Conservation (phyloP, 495 filamentous ascomycete species). For the Friedmanniomyces endolithicus region DNA sequence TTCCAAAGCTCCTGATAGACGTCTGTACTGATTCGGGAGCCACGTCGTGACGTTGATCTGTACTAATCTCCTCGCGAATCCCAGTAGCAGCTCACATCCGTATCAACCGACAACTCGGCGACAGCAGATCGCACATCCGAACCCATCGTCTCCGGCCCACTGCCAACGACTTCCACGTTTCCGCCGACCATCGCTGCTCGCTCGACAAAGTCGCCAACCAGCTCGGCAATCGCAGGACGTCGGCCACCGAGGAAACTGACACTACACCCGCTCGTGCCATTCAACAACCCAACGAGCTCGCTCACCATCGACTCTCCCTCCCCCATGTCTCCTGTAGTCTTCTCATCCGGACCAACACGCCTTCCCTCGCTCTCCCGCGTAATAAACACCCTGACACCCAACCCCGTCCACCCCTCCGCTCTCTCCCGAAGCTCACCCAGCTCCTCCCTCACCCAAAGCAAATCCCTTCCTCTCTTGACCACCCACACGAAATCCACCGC, state of each 20-base stretch:
- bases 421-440: conserved; percentile 38
- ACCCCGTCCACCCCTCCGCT: conserved; percentile 28
- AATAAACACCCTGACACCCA: conserved; percentile 44
- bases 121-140: conserved; percentile 43
- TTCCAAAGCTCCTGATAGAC: background rate
- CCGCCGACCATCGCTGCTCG: conserved; percentile 27
- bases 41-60: too few relatives aligned
- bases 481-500: conserved; percentile 50
- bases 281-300: background rate
- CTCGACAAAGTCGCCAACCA: conserved; percentile 27
- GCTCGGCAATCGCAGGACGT: conserved; percentile 25
- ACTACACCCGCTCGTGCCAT: background rate
- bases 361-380: conserved; percentile 35
- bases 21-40: too few relatives aligned
- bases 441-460: conserved; percentile 45
- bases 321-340: background rate
- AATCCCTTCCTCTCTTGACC: conserved; percentile 40
- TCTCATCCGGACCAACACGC: background rate
- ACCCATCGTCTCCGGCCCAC: conserved; percentile 50
- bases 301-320: background rate
- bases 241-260: conserved; percentile 17
- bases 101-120: conserved; percentile 39
- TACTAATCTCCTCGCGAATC: conserved; percentile 26
- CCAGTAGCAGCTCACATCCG: conserved; percentile 44
- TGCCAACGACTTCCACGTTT: conserved; percentile 44